Evolutionary conservation across 495 filamentous ascomycete species (phyloP).

Genomic region (Penicillium tannophilum): DNA sequence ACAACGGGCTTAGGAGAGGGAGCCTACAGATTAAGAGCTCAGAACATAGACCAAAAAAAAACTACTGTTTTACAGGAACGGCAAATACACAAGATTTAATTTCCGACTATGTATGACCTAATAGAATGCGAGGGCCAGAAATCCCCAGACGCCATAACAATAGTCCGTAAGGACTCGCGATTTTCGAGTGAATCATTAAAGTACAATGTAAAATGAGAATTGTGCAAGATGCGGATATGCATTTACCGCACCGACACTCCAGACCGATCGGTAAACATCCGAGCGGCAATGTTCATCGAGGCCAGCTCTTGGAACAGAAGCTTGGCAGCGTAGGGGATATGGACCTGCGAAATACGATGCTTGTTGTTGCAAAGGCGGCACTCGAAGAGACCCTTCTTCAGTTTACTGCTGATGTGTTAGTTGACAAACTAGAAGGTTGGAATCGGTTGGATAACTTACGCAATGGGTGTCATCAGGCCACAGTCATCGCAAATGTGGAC

Average conservation of each 20-base stretch:
- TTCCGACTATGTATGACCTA: slow-evolving; percentile 31
- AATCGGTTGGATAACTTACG: slow-evolving; percentile 63
- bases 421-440: not conserved
- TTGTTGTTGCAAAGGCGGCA: slow-evolving; percentile 98
- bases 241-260: slow-evolving; percentile 47
- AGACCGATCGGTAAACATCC: slow-evolving; percentile 85
- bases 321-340: slow-evolving; percentile 98
- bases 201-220: slow-evolving; percentile 23
- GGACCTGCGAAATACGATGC: slow-evolving; percentile 93
- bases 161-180: slow-evolving; percentile 25
- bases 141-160: slow-evolving; percentile 32
- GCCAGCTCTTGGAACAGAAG: slow-evolving; percentile 97
- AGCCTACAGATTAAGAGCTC: too few relatives aligned
- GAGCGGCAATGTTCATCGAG: slow-evolving; percentile 95
- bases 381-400: slow-evolving; percentile 92
- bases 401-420: slow-evolving; percentile 61
- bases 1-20: too few relatives aligned
- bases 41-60: too few relatives aligned
- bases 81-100: slow-evolving; percentile 2
- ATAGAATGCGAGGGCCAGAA: slow-evolving; percentile 27
- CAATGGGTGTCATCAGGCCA: slow-evolving; percentile 97
- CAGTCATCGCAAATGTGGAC: slow-evolving; percentile 99
- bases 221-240: slow-evolving; percentile 11
- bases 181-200: slow-evolving; percentile 36
- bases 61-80: not conserved